Evolutionary conservation across 139 green algal species (phyloP), one percentile per base, ranked within the genome.

Genomic region (Nannochloris sp.): DNA sequence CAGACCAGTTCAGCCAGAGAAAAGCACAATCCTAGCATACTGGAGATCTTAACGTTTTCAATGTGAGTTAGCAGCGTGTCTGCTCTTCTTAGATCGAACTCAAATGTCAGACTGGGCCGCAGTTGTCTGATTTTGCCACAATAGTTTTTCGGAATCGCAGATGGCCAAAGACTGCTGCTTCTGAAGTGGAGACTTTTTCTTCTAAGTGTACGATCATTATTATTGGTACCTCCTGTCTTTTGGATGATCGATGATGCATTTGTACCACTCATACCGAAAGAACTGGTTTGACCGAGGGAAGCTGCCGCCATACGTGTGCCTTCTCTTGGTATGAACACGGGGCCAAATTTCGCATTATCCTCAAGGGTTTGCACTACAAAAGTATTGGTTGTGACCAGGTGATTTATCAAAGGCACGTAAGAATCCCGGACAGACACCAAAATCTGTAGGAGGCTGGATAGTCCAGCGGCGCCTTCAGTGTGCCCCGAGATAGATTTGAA

Each of bases 311-410:
- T 15, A 8, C 44, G 2, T 15, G 10, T 16, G 44, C 44, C 18
- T 18, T 19, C 9, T 5, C 15, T 8, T 23, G 18, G 18, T 36
- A 56, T 46, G 15, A 40, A 48, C 58, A 7, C 63, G 61, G 21
- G 25, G 34, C 19, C 27, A 25, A 50, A 29, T 10, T 50, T 44
- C n/a, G 64, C 43, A 18, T 63, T 49, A 16, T 6, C 31, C 31
- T 37, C 31, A 37, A 29, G 4, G 4, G 57, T 29, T 37, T 46
- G 62, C 27, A 63, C 69, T 18, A 50, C 44, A 25, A 83, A 18
- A 1, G 78, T 66, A 76, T 90, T 94, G 18, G 84, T 18, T 3
- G n/a, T 54, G 21, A 74, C 64, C 48, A 94, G 73, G 70, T 94
- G 83, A 37, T 85, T 68, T 6, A 81, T 54, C 1, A 74, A 70